These are phyloP conservation scores for Pythium sp. DNA, from an alignment of 352 stramenopile species.

Conservation along the genomic window DNA sequence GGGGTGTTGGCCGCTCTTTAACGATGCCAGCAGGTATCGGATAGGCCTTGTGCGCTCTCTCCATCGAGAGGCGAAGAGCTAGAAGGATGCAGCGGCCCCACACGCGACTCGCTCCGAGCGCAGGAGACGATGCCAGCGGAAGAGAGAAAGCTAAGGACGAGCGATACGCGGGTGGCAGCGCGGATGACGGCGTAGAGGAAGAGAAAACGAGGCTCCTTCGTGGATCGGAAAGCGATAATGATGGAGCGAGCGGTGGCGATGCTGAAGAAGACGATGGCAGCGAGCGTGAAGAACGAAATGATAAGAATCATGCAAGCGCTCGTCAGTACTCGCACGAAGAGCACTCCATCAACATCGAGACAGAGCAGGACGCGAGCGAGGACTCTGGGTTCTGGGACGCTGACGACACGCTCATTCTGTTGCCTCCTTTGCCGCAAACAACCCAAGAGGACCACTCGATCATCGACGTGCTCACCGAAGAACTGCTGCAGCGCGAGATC, in stretches of 20 bases:
- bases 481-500: constrained; percentile 39
- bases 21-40: not conserved
- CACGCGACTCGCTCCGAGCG: not conserved
- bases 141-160: not conserved
- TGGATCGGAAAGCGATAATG: not conserved
- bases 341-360: not conserved
- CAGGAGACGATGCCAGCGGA: not conserved
- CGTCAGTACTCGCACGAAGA: not conserved
- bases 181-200: not conserved
- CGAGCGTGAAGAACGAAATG: not conserved
- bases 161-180: no score
- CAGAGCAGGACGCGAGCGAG: constrained; percentile 12
- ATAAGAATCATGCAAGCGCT: not conserved
- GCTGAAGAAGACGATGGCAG: not conserved
- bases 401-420: constrained; percentile 2
- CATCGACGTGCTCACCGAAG: constrained; percentile 46
- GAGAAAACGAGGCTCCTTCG: not conserved
- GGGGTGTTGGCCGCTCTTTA: no score
- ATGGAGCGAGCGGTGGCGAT: not conserved
- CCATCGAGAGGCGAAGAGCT: not conserved
- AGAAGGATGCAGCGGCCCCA: not conserved
- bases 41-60: not conserved
- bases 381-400: constrained; percentile 43
- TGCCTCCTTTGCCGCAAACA: constrained; percentile 1
- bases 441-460: constrained; percentile 32